These are phyloP conservation scores for Citrus sinensis DNA, from an alignment of 345 rosid genomes.

Conservation along the genomic window DNA sequence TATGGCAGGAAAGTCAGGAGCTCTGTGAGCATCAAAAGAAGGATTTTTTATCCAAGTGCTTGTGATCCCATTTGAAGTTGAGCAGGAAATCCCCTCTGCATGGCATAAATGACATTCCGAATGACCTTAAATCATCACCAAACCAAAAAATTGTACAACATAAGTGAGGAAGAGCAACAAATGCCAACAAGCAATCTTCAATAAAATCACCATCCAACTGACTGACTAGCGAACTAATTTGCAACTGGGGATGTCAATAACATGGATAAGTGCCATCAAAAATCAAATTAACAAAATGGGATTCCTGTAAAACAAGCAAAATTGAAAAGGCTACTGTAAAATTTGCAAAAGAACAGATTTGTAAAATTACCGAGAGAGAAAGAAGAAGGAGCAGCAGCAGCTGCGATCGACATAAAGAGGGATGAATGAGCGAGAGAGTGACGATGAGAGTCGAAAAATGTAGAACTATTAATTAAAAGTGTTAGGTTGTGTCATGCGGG, in stretches of 20 bases:
- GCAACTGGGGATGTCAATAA: background rate
- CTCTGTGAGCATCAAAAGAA: constrained; percentile 45
- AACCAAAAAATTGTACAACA: background rate
- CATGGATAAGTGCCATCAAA: background rate
- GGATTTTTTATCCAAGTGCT: constrained; percentile 41
- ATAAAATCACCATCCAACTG: background rate
- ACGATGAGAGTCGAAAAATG: background rate
- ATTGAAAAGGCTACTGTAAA: background rate
- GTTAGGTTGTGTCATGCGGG: background rate
- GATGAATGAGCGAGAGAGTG: background rate
- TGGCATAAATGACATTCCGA: constrained; percentile 55
- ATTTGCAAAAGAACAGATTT: background rate
- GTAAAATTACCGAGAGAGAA: constrained; percentile 45
- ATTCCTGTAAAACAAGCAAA: background rate
- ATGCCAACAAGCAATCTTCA: background rate
- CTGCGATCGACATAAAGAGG: constrained; percentile 68
- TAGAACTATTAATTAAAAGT: background rate
- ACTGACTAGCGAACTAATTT: background rate
- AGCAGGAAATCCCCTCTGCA: constrained; percentile 53
- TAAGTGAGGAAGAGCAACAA: background rate
- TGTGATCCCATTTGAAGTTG: constrained; percentile 50
- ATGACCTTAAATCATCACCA: constrained; percentile 42
- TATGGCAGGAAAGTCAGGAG: constrained; percentile 39
- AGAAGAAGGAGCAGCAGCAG: constrained; percentile 69
- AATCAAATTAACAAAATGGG: background rate